These are phyloP conservation scores for Lotus japonicus DNA, from an alignment of 306 rosid species.

Conservation along the genomic window DNA sequence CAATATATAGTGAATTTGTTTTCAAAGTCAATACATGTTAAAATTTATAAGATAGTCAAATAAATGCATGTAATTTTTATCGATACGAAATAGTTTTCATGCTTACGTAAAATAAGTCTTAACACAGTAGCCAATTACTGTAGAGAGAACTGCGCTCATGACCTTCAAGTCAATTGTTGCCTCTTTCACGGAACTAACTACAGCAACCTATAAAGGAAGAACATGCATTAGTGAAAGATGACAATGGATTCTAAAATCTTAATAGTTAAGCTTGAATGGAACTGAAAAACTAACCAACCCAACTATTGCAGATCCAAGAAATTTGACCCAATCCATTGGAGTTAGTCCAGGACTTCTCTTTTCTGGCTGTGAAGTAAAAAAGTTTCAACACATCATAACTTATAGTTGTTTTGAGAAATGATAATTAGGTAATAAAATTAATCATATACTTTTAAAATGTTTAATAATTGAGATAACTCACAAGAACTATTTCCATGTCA, in stretches of 20 bases:
- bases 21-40: background rate
- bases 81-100: background rate
- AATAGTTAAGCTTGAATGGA: background rate
- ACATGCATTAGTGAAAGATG: conserved; percentile 4
- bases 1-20: background rate
- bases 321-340: conserved; percentile 97
- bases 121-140: conserved; percentile 72
- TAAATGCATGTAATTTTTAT: background rate
- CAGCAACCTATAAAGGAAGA: conserved; percentile 54
- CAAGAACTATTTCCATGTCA: conserved; percentile 94
- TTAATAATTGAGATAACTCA: conserved; percentile 34
- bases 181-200: conserved; percentile 55
- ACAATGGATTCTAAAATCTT: background rate
- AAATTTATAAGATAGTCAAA: background rate
- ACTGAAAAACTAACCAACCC: conserved; percentile 67
- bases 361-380: conserved; percentile 64
- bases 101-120: conserved; percentile 90
- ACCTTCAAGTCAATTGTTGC: conserved; percentile 61
- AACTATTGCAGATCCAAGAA: conserved; percentile 73
- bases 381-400: background rate
- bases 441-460: background rate
- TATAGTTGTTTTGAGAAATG: background rate
- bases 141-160: conserved; percentile 62
- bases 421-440: background rate
- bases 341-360: conserved; percentile 94